Evolutionary conservation across 1,284 basidiomycete species (phyloP), one percentile per base, ranked within the genome.

Genomic region (Ganoderma lucidum): DNA sequence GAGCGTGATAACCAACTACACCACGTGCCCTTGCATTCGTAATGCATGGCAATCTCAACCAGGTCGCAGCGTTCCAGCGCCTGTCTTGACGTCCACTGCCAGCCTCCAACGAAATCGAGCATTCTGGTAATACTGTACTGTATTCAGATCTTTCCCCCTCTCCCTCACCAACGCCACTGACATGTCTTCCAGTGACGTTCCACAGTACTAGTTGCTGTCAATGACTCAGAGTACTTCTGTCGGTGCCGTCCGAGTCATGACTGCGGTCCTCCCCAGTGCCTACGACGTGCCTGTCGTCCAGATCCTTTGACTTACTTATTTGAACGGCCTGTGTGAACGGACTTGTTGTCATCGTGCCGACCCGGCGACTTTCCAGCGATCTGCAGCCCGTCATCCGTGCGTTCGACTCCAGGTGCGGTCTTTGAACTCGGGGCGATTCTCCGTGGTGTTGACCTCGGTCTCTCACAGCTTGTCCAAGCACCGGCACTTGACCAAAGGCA

Each of bases 1-100:
- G 44, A 67, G 66, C 61, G 66, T 67, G 61, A 67, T 67, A 63
- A 67, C 66, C 66, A 67, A 67, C 66, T 67, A 67, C 66, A 67
- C 66, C 66, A 67, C 62, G 63, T 63, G 66, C 66, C 66, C 61
- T 41, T 45, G 44, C 19, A 6, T 6, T 37, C 37, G 37, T 23
- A 23, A 23, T 23, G 23, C 23, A 23, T 23, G 23, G 23, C 23
- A 1, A 23, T 23, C 23, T 23, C 1, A 23, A 23, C 0, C 0
- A 23, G 0, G 23, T 23, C 1, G 23, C 23, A 23, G 23, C 23
- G 1, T 23, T 23, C 1, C 23, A 23, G 23, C 23, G 23, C 23
- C 23, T 23, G 23, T 23, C 23, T 23, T 23, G 23, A 23, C 23
- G 23, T 23, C 23, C 23, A 23, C 23, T n/a, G n/a, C n/a, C 23